phyloP scores from a whole-genome alignment of 78 protist genomes.

The Polysphondylium violaceum region DNA sequence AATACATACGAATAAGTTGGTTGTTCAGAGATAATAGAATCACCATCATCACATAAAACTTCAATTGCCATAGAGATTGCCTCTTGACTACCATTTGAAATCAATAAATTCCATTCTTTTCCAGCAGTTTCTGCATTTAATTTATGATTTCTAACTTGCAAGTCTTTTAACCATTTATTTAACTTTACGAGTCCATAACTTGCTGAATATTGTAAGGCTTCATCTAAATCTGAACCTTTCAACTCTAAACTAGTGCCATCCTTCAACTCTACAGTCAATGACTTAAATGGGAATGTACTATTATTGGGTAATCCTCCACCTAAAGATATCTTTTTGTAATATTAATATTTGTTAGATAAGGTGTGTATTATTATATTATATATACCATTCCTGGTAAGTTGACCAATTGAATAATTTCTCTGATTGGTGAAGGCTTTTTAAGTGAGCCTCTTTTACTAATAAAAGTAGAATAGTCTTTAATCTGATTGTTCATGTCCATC shows the following conservation, averaged over 20 bases:
- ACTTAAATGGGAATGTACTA: constrained; percentile 50
- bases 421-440: constrained; percentile 52
- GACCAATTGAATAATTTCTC: constrained; percentile 8
- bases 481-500: neutral
- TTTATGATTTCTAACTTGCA: constrained; percentile 31
- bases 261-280: constrained; percentile 22
- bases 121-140: neutral
- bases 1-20: constrained; percentile 64
- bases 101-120: constrained; percentile 28
- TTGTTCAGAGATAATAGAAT: constrained; percentile 43
- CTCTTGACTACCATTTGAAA: constrained; percentile 77
- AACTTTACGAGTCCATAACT: constrained; percentile 45
- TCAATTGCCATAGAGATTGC: constrained; percentile 30
- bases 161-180: neutral
- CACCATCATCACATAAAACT: constrained; percentile 25
- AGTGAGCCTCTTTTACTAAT: constrained; percentile 20
- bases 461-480: constrained; percentile 25
- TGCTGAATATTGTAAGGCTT: constrained; percentile 51
- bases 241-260: constrained; percentile 1
- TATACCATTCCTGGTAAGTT: constrained; percentile 30
- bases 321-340: constrained; percentile 20
- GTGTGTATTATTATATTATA: neutral
- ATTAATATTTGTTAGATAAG: neutral
- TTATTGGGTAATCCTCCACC: constrained; percentile 79
- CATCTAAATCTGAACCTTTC: constrained; percentile 25